Evolutionary conservation across 257 asterid species (phyloP).

Genomic region (Solanum virginianum): DNA sequence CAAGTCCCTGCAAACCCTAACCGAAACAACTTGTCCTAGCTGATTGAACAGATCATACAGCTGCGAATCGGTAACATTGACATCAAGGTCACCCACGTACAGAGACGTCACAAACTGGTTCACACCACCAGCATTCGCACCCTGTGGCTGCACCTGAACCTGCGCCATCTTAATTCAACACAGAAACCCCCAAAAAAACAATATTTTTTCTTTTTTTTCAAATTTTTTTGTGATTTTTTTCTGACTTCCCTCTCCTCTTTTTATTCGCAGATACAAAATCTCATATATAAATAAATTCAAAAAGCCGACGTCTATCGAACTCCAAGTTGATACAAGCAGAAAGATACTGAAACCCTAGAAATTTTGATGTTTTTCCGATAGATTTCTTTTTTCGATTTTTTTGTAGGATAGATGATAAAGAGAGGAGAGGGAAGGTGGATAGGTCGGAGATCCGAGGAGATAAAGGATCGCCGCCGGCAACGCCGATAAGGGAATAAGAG

Average conservation of each 20-base stretch:
- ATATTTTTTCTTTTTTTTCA: slow-evolving; percentile 13
- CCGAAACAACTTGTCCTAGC: slow-evolving; percentile 85
- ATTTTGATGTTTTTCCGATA: slow-evolving; percentile 9
- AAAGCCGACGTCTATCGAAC: not conserved
- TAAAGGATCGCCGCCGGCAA: slow-evolving; percentile 27
- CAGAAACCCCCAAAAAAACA: not conserved
- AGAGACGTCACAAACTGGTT: slow-evolving; percentile 70
- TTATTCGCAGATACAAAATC: slow-evolving; percentile 32
- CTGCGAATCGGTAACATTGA: slow-evolving; percentile 67
- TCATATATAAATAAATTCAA: not conserved
- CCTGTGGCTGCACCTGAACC: slow-evolving; percentile 66
- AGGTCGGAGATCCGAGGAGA: slow-evolving; percentile 32
- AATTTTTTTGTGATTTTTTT: slow-evolving; percentile 17
- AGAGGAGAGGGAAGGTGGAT: slow-evolving; percentile 45
- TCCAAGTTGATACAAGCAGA: slow-evolving; percentile 4
- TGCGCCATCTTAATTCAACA: slow-evolving; percentile 52
- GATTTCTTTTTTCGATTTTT: slow-evolving; percentile 21
- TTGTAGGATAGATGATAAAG: not conserved
- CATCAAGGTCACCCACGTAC: slow-evolving; percentile 85
- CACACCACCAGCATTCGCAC: slow-evolving; percentile 24
- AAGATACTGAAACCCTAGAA: slow-evolving; percentile 15
- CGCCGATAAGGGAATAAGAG: slow-evolving; percentile 3
- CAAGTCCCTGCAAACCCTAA: slow-evolving; percentile 88
- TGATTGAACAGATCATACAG: slow-evolving; percentile 78
- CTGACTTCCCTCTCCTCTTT: slow-evolving; percentile 88